A percentile compares a stretch with the other conserved stretches of the same genome.
Evolutionary conservation across 257 asterid genomes (phyloP).

Genomic region (Forsythia suspensa): DNA sequence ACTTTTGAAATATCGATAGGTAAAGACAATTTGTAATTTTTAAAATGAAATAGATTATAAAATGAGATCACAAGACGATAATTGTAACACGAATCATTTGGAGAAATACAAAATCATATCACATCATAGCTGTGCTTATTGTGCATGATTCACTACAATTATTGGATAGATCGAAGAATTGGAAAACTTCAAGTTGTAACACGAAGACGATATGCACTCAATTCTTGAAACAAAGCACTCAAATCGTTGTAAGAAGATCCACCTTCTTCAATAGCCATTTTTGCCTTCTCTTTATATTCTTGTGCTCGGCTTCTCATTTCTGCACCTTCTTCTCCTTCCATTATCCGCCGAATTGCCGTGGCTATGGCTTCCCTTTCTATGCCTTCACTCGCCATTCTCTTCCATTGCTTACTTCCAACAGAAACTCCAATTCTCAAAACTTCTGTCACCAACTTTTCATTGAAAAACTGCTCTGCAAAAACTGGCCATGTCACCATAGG

Average conservation of each 20-base stretch:
- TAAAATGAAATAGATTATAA: too few species aligned
- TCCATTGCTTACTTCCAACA: conserved; percentile 41
- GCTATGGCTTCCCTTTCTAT: conserved; percentile 41
- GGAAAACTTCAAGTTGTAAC: too few species aligned
- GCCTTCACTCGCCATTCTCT: conserved; percentile 27
- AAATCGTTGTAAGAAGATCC: conserved; percentile 14
- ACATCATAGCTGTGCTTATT: too few species aligned
- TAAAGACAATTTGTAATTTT: too few species aligned
- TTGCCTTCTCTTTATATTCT: conserved; percentile 36
- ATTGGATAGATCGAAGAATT: too few species aligned
- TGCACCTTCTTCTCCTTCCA: conserved; percentile 37
- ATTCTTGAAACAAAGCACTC: not conserved
- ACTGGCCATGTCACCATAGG: conserved; percentile 60
- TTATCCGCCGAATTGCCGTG: conserved; percentile 32
- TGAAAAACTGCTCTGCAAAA: conserved; percentile 41
- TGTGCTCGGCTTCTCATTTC: conserved; percentile 41
- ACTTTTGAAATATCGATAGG: too few species aligned
- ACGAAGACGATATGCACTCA: not conserved
- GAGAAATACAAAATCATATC: too few species aligned
- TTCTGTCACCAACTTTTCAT: conserved; percentile 44
- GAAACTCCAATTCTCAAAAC: conserved; percentile 36
- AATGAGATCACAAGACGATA: too few species aligned
- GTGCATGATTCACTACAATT: too few species aligned
- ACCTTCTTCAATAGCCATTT: conserved; percentile 23
- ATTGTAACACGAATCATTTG: too few species aligned